Base-by-base conservation (phyloP, 495 filamentous ascomycete genomes). In the Usnea hakonensis region DNA sequence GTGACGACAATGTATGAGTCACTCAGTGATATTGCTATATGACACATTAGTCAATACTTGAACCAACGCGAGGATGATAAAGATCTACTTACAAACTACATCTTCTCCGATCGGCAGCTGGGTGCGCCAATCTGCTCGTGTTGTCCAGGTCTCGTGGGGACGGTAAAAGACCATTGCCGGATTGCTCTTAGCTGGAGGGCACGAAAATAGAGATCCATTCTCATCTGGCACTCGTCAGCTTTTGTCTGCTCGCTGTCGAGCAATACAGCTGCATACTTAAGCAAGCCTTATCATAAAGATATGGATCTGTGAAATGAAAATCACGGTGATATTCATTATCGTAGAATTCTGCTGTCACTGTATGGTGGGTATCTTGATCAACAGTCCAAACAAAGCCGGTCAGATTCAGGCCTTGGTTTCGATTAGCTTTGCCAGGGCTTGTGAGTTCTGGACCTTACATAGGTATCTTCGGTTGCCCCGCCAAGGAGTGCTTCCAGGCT, bases 381-480 rank as follows among this genome's bases (percentile, higher is more conserved):
- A 97, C 90, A 0, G 94, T 97, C 94, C 95, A 98, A 7, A 96
- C 90, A 67, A 90, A 90, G 17, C 95, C 94, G 36, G 90, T 88
- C 62, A 98, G 79, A 71, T 97, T 97, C 44, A 97, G 78, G 68
- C 78, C 79, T 82, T 43, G 16, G n/a, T 10, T 37, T 59, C 77
- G 60, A 77, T 60, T 28, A 60, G 58, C 36, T 23, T n/a, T 40
- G n/a, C 11, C 9, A 7, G 11, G 38, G 35, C 21, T 9, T 19
- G 37, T 13, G 33, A 14, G n/a, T 0, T 13, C 30, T 13, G 33
- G 23, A 17, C n/a, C 64, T 43, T 26, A 33, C 91, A 96, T 5
- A 98, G 83, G 73, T 97, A 97, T 67, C 90, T 87, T 52, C 94
- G 79, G 70, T 94, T 95, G 2, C 95, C 94, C 56, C 89, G 83